Conservation (phyloP, 1,284 basidiomycete genomes). For the Leccinum solheimii region DNA sequence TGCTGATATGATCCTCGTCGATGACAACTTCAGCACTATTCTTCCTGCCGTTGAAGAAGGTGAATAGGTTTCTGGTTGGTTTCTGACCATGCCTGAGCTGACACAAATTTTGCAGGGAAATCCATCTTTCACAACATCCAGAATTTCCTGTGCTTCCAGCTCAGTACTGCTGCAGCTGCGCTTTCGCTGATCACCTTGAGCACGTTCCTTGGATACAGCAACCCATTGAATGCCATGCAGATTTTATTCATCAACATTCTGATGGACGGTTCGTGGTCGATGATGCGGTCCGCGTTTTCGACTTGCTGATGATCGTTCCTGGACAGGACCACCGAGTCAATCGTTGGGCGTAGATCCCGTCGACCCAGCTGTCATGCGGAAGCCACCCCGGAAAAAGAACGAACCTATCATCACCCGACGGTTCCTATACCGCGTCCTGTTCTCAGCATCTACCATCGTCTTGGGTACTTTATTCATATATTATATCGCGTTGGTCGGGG, state of each 20-base stretch:
- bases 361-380: constrained; percentile 85
- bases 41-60: constrained; percentile 95
- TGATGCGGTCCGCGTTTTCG: neutral
- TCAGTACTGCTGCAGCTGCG: constrained; percentile 94
- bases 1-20: constrained; percentile 94
- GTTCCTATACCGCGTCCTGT: constrained; percentile 79
- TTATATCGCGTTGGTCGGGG: constrained; percentile 70
- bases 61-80: constrained; percentile 30
- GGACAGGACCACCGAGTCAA: constrained; percentile 87
- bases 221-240: constrained; percentile 98
- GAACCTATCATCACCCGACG: constrained; percentile 81
- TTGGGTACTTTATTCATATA: constrained; percentile 89
- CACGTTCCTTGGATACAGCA: constrained; percentile 85
- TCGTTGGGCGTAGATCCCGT: constrained; percentile 96
- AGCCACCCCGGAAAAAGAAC: constrained; percentile 87
- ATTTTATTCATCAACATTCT: constrained; percentile 99
- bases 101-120: constrained; percentile 59
- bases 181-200: constrained; percentile 93
- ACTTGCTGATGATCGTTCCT: constrained; percentile 7
- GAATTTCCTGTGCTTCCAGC: constrained; percentile 96
- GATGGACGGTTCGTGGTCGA: constrained; percentile 81
- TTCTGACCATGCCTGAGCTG: neutral
- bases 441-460: constrained; percentile 91
- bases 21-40: constrained; percentile 96
- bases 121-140: constrained; percentile 99